Evolutionary conservation across 2,329 filamentous ascomycete genomes (phyloP).

Genomic region (Verticillium dahliae): DNA sequence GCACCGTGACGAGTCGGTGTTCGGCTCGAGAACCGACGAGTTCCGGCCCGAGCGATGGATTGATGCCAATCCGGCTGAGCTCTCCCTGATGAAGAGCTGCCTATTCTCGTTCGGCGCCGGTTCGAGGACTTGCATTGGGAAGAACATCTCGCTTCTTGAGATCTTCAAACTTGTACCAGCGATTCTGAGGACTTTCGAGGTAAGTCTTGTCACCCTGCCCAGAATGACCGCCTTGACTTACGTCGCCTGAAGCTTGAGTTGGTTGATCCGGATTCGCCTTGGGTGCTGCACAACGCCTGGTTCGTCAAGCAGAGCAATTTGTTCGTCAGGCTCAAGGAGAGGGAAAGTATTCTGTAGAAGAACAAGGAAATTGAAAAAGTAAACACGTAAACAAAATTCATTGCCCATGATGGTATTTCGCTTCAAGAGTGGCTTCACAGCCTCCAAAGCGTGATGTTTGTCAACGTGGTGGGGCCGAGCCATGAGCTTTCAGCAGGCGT

Average conservation of each 20-base stretch:
- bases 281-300: neutral
- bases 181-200: neutral
- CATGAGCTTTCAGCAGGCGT: too few species aligned
- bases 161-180: slow-evolving; percentile 1
- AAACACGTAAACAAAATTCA: too few species aligned
- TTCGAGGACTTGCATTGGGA: slow-evolving; percentile 2
- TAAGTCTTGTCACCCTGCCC: neutral
- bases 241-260: neutral
- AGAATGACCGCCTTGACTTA: neutral
- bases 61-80: neutral
- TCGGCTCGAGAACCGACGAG: neutral
- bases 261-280: neutral
- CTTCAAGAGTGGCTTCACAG: too few species aligned
- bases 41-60: slow-evolving; percentile 2
- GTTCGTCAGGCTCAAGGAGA: neutral
- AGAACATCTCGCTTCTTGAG: slow-evolving; percentile 2
- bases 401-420: too few species aligned
- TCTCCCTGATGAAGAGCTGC: neutral
- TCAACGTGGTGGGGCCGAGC: too few species aligned
- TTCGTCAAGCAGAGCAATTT: slow-evolving; percentile 2
- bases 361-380: neutral
- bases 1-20: slow-evolving; percentile 1
- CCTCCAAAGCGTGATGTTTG: too few species aligned
- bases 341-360: neutral
- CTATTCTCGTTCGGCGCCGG: slow-evolving; percentile 3